Percentiles rank a stretch among this genome's conserved stretches.
phyloP scores from a whole-genome alignment of 2,329 filamentous ascomycete species.

The Arthrinium phaeospermum region DNA sequence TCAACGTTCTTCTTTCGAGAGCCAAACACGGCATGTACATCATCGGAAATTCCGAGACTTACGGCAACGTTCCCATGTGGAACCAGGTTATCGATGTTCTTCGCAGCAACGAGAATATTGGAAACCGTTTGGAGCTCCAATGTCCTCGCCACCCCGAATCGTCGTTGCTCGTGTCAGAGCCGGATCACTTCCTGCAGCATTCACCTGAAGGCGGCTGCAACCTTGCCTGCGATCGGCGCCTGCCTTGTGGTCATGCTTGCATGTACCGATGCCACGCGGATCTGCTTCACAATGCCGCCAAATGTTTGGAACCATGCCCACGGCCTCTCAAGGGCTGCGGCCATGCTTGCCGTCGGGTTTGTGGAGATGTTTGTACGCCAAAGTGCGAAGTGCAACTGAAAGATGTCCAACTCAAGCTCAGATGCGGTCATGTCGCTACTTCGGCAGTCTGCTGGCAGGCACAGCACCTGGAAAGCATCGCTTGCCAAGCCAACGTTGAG shows the following conservation, averaged over 20 bases:
- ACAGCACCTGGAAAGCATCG: slow-evolving; percentile 52
- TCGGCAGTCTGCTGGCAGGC: slow-evolving; percentile 44
- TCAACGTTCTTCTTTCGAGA: slow-evolving; percentile 72
- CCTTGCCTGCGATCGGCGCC: slow-evolving; percentile 53
- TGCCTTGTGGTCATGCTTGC: slow-evolving; percentile 56
- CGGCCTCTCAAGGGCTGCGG: slow-evolving; percentile 48
- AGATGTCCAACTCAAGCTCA: slow-evolving; percentile 37
- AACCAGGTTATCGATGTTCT: slow-evolving; percentile 60
- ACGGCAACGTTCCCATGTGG: slow-evolving; percentile 67
- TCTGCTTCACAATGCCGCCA: slow-evolving; percentile 51
- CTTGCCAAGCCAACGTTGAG: slow-evolving; percentile 53
- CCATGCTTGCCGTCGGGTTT: slow-evolving; percentile 50
- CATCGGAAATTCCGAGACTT: slow-evolving; percentile 69
- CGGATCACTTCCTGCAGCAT: slow-evolving; percentile 62
- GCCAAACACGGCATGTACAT: slow-evolving; percentile 75
- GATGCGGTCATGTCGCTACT: slow-evolving; percentile 49
- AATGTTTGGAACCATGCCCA: slow-evolving; percentile 52
- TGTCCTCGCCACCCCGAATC: slow-evolving; percentile 66
- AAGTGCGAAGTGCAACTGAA: slow-evolving; percentile 43
- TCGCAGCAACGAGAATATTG: slow-evolving; percentile 50
- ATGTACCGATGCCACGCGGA: slow-evolving; percentile 53
- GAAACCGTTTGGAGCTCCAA: slow-evolving; percentile 55
- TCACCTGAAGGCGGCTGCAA: slow-evolving; percentile 69
- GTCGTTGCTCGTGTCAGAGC: slow-evolving; percentile 53
- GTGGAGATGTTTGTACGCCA: slow-evolving; percentile 49